These are phyloP conservation scores for Coelastrella sp. DNA, from an alignment of 139 green algal genomes.

Conservation along the genomic window DNA sequence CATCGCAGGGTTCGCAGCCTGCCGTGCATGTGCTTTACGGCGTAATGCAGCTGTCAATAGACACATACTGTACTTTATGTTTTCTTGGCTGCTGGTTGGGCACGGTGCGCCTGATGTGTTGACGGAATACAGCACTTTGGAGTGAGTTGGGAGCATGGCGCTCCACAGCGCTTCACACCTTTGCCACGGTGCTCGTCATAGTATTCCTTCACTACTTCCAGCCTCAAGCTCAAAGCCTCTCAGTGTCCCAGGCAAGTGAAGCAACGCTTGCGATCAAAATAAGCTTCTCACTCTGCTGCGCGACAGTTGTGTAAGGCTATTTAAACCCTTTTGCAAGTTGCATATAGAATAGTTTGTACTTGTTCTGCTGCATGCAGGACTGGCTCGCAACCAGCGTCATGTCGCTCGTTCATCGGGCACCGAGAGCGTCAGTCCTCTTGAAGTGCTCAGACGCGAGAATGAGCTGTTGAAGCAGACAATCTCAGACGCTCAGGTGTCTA, in stretches of 20 bases:
- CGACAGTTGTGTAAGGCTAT: too few species aligned
- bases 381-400: conserved; percentile 7
- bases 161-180: conserved; percentile 7
- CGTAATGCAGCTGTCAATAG: not conserved
- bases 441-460: conserved; percentile 83
- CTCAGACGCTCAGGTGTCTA: conserved; percentile 48
- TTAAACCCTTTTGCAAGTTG: too few species aligned
- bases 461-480: conserved; percentile 73
- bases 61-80: too few species aligned
- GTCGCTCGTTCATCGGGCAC: not conserved
- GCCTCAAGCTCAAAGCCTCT: not conserved
- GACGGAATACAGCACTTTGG: not conserved
- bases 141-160: not conserved
- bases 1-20: not conserved
- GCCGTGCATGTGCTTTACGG: not conserved
- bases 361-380: not conserved
- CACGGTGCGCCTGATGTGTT: not conserved
- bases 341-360: not conserved
- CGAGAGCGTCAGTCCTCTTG: conserved; percentile 50
- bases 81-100: not conserved
- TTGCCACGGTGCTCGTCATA: not conserved
- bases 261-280: not conserved
- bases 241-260: not conserved
- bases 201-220: not conserved
- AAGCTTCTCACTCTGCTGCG: not conserved